Evolutionary conservation across 208 protist genomes (phyloP), one percentile per base, ranked within the genome.

Genomic region (Tritrichomonas foetus): DNA sequence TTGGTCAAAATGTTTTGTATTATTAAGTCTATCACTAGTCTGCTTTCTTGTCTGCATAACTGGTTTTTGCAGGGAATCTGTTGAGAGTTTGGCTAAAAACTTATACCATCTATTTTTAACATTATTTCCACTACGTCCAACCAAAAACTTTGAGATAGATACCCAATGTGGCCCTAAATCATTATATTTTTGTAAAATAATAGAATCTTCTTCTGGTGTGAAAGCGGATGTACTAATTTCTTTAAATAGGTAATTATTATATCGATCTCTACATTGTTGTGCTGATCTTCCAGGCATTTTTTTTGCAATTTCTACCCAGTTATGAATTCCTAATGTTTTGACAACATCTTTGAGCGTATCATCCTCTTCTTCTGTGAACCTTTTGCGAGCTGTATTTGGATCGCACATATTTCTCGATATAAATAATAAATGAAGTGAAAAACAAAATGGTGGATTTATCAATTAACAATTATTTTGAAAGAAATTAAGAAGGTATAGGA

Each of bases 191-290:
- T 82, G 41, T 9, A 82, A 50, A 30, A 82, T 82, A 50, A 82
- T 82, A n/a, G 20, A 41, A 82, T 82, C 74, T 82, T 82, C 74
- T 50, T 50, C 33, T 49, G 41, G 74, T 53, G 33, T 50, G 14
- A 20, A 82, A 47, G 74, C 41, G n/a, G 41, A 50, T 50, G 11
- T 3, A 47, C 30, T 50, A 1, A 82, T 47, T 44, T 47, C 74
- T 20, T 47, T 47, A 41, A 33, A 47, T 47, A 82, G 39, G 27
- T 50, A 50, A 41, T 82, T 82, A 30, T 47, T 50, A 16, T 50
- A 82, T 82, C 74, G 47, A 50, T 82, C 74, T 50, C 74, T 82
- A 41, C 74, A 82, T 50, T 82, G 74, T 82, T 36, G 47, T 11
- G 74, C 47, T 9, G 74, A 50, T 53, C 74, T 82, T 82, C 41